Evolutionary conservation across 1,139 yeast species (phyloP), one percentile per base, ranked within the genome.

Genomic region (Yamadazyma buinensis): DNA sequence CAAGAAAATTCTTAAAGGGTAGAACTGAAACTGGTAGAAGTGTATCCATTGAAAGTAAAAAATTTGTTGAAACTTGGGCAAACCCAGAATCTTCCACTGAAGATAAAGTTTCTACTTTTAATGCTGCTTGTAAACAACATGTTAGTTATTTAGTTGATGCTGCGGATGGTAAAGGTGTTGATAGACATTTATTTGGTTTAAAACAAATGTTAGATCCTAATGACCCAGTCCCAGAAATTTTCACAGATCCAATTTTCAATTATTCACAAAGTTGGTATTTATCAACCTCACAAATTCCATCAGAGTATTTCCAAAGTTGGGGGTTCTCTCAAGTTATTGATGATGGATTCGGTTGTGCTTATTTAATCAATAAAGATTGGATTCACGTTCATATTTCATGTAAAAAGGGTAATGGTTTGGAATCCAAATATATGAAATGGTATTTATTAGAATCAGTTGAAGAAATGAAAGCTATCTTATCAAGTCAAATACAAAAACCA

Each of bases 321-420:
- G 98, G 98, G 33, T 92, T 90, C 88, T 81, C 96, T 17, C 95
- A 94, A 59, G 97, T 92, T 36, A 80, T 84, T 50, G 96, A 92
- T 55, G 86, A 84, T 42, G 98, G 98, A 11, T 82, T 84, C 52
- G 98, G 97, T 6, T 73, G 86, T 46, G 97, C 96, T 15, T 92
- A 92, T 67, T 86, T 88, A 85, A 75, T 90, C 54, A 88, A 86
- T 67, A 77, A 77, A 42, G 85, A 88, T 51, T 83, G 87, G 79
- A 57, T 88, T 49, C 94, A 88, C 55, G 80, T 92, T 51, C 94
- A 90, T 60, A 80, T 92, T 44, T 83, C 88, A 31, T 79, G 84
- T 49, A 84, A 81, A 67, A 83, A 78, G 55, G 75, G 73, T 28
- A 74, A 73, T 38, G 86, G 85, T 1, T 74, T 83, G 46, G 78